These are phyloP conservation scores for Spergularia marina DNA, from an alignment of 148 eudicot genomes.

Conservation along the genomic window DNA sequence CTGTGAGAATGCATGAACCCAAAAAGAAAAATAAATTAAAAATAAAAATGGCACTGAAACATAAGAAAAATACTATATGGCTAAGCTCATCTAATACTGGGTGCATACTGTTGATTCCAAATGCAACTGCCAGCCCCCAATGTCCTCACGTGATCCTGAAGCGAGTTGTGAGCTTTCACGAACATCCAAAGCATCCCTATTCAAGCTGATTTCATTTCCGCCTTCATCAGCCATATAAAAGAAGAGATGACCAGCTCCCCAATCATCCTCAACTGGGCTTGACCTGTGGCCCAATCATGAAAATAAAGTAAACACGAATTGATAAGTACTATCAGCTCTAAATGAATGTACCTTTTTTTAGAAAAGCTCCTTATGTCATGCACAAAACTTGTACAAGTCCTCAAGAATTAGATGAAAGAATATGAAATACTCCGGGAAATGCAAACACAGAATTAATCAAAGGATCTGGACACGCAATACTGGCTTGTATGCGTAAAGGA, in stretches of 20 bases:
- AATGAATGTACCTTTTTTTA: not conserved
- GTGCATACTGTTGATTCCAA: slow-evolving; percentile 61
- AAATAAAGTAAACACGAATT: not conserved
- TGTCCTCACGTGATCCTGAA: slow-evolving; percentile 64
- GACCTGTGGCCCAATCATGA: slow-evolving; percentile 32
- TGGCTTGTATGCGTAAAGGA: no score
- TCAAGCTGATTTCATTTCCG: slow-evolving; percentile 55
- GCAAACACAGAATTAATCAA: slow-evolving; percentile 1
- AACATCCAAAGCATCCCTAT: slow-evolving; percentile 43
- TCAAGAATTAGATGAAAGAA: not conserved
- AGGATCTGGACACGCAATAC: not conserved
- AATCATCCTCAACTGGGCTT: slow-evolving; percentile 41
- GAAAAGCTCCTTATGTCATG: slow-evolving; percentile 1
- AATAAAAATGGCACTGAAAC: not conserved
- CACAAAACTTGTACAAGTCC: not conserved
- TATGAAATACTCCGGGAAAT: not conserved
- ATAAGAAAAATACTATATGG: not conserved
- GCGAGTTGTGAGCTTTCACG: slow-evolving; percentile 59
- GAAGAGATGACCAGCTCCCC: slow-evolving; percentile 59
- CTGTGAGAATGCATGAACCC: not conserved
- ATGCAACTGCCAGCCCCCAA: slow-evolving; percentile 88
- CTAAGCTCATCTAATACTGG: not conserved
- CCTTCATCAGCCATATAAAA: slow-evolving; percentile 94
- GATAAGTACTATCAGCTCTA: not conserved
- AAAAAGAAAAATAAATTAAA: not conserved